Base-by-base conservation (phyloP, 2,329 filamentous ascomycete genomes). In the Stachybotrys chartarum region DNA sequence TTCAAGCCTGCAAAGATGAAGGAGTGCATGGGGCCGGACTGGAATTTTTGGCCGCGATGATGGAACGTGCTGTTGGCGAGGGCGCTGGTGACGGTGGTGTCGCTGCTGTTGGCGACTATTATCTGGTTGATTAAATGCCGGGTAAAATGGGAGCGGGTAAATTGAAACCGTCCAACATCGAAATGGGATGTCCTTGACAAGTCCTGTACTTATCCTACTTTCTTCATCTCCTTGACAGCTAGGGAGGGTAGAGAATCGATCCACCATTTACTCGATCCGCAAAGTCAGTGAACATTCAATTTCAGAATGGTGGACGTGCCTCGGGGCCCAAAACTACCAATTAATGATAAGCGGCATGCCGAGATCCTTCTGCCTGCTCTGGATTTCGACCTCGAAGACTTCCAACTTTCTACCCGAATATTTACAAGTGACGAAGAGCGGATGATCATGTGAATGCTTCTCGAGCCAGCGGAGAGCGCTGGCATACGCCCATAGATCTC, bases 1-100 rank as follows among this genome's bases (percentile, higher is more conserved):
- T 63, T 46, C 44, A 55, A 52, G 54, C 61, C 7, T 64, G 64
- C 39, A 54, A 62, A 44, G 62, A 64, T 54, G 59, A 64, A 31
- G 59, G 59, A 3, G 62, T 66, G 18, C 59, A 64, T 17, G 50
- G 50, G 35, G 24, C 54, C 44, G 16, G 48, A 30, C n/a, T 56
- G 30, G 50, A 52, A 32, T 30, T 24, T 44, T 17, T 52, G 12
- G 18, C 51, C 8, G 3, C 48, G 45, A 54, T 50, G 11, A 47
- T 63, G 61, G 53, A 61, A 53, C 47, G 53, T 32, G 57, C 57
- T 44, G 56, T 61, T 56, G 50, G 58, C 42, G 57, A 61, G 44
- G 42, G 55, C 35, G 55, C 58, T 18, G 55, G 54, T 18, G 39
- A 52, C 16, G 54, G 56, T 14, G 51, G 50, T 44, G 51, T 53